Evolutionary conservation across 1,139 yeast species (phyloP).

Genomic region (Lizanozyma gosingica): DNA sequence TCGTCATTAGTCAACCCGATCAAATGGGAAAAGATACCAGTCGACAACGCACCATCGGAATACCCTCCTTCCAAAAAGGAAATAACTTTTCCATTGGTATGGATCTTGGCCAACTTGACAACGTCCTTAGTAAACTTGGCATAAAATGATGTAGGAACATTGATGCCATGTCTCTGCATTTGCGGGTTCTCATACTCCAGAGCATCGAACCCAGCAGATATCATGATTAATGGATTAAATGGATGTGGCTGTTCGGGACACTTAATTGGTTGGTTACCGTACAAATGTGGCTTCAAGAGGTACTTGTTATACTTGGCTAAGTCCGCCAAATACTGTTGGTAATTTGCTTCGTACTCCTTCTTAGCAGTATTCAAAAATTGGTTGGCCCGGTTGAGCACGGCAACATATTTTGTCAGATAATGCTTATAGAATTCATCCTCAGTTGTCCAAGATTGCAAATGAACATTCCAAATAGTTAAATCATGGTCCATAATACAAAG

Average conservation of each 20-base stretch:
- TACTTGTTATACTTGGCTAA: constrained; percentile 21
- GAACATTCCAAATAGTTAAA: constrained; percentile 78
- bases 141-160: constrained; percentile 77
- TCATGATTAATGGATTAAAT: constrained; percentile 61
- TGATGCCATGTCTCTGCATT: constrained; percentile 82
- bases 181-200: constrained; percentile 73
- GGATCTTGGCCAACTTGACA: constrained; percentile 53
- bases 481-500: constrained; percentile 77
- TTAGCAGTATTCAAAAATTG: constrained; percentile 51
- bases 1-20: constrained; percentile 49
- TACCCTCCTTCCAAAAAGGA: constrained; percentile 84
- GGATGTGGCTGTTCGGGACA: constrained; percentile 36
- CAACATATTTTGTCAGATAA: constrained; percentile 55
- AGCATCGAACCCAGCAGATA: constrained; percentile 88
- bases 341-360: constrained; percentile 31
- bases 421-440: constrained; percentile 59
- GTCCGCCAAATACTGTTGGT: constrained; percentile 22
- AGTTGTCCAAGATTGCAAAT: constrained; percentile 55
- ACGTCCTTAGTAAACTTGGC: constrained; percentile 68
- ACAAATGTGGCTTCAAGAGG: constrained; percentile 22
- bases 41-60: constrained; percentile 72
- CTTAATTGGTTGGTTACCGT: constrained; percentile 13
- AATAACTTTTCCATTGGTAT: constrained; percentile 52
- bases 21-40: constrained; percentile 74
- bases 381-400: constrained; percentile 58